Base-by-base conservation (phyloP, 495 filamentous ascomycete genomes). In the Penicillium dipodomyicola region DNA sequence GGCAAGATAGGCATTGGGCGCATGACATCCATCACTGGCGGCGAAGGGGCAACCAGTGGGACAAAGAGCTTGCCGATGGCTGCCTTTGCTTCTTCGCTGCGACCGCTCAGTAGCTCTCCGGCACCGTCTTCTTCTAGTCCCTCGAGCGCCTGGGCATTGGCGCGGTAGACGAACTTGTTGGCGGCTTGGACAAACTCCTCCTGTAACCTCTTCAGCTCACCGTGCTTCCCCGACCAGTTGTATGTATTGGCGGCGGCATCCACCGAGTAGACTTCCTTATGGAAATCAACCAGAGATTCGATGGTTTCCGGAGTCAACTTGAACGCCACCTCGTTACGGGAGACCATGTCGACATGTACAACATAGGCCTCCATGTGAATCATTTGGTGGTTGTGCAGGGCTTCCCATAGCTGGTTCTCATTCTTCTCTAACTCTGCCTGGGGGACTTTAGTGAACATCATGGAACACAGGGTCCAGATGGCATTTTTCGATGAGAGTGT, bases 291-390 rank as follows among this genome's bases (percentile, higher is more conserved):
- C 61, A 99, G 84, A 27, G 90, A 73, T 65, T 96, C 92, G 79
- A 99, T 99, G 43, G 94, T 90, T 72, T 97, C 94, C 40, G 88
- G 87, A n/a, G 92, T 96, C 63, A 99, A 82, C 79, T 99, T 99
- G 84, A 91, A 97, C 54, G 93, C 95, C 57, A 99, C 92, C 74
- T 99, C 94, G 68, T 96, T 96, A 71, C 92, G 86, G 54, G 94
- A 87, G 45, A 99, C 94, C 90, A 99, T 94, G 77, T 99, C 94
- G 73, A 99, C 91, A 74, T 97, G 95, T 56, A 99, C 94, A 62
- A 97, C 90, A 74, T 99, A 99, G 47, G 94, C 95, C 75, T 97
- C 92, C 59, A 97, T 81, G 70, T 96, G 90, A 72, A 96, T 81
- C 76, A 96, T 84, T 80, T 96, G 89, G 72, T 91, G 93, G 80